Percentiles rank a stretch among this genome's conserved stretches.
phyloP scores from a whole-genome alignment of 768 basidiomycete species.

The Russula lepida region DNA sequence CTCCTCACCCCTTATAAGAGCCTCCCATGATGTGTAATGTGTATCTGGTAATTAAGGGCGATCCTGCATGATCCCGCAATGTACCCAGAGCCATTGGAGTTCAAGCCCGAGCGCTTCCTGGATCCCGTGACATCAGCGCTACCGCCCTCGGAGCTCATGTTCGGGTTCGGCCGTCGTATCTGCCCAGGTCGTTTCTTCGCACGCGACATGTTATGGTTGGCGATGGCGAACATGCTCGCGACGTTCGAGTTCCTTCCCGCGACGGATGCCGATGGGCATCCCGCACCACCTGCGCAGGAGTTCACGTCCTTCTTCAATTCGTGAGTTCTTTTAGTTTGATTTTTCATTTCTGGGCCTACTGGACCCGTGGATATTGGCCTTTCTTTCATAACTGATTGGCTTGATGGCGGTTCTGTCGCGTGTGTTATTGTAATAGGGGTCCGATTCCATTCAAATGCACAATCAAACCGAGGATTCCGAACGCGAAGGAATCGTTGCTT shows the following conservation, averaged over 20 bases:
- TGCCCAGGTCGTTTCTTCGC: slow-evolving; percentile 14
- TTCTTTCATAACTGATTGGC: not conserved
- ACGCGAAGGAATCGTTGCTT: not conserved
- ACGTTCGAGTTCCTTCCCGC: slow-evolving; percentile 10
- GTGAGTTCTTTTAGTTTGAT: not conserved
- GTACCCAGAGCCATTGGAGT: slow-evolving; percentile 5
- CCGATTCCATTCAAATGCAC: slow-evolving; percentile 11
- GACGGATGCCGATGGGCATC: slow-evolving; percentile 1
- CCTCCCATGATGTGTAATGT: too few relatives aligned
- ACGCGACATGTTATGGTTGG: not conserved
- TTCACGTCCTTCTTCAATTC: not conserved
- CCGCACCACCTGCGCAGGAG: not conserved
- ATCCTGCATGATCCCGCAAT: slow-evolving; percentile 3
- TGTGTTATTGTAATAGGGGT: not conserved
- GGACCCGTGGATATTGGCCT: not conserved
- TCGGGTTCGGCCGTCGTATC: slow-evolving; percentile 10
- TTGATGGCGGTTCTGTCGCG: not conserved
- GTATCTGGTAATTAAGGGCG: not conserved
- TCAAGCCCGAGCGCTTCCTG: slow-evolving; percentile 13
- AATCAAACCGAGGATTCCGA: slow-evolving; percentile 5
- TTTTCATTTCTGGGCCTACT: not conserved
- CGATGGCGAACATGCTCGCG: slow-evolving; percentile 10
- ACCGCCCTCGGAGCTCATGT: not conserved
- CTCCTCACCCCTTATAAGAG: not conserved
- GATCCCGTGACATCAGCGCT: not conserved